Conservation (phyloP, 257 asterid species). For the Plantago elongata region DNA sequence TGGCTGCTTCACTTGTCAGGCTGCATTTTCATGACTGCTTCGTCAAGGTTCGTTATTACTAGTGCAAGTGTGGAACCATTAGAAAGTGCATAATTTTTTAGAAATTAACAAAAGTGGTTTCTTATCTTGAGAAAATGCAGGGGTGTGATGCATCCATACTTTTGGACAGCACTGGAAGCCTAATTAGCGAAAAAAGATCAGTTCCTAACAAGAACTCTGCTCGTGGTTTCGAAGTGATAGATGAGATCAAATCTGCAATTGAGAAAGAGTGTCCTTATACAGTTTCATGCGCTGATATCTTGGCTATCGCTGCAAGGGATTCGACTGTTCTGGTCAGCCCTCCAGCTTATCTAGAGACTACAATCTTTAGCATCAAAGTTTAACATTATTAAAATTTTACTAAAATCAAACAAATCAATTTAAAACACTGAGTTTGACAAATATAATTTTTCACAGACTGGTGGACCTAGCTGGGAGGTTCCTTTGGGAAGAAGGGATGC, state of each 20-base stretch:
- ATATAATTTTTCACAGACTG: constrained; percentile 33
- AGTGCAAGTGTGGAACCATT: too few species aligned
- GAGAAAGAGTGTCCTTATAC: constrained; percentile 77
- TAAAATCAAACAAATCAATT: background rate
- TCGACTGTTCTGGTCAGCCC: constrained; percentile 63
- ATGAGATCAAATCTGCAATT: constrained; percentile 73
- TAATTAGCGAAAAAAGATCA: constrained; percentile 62
- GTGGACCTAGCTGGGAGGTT: constrained; percentile 86
- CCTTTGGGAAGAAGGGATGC: constrained; percentile 91
- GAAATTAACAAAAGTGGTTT: background rate
- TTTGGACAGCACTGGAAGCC: constrained; percentile 50
- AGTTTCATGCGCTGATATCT: constrained; percentile 84
- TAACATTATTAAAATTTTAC: background rate
- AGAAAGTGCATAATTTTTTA: too few species aligned
- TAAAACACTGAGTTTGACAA: background rate
- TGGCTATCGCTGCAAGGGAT: constrained; percentile 85
- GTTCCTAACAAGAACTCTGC: constrained; percentile 73
- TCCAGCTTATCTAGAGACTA: background rate
- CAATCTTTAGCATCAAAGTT: too few species aligned
- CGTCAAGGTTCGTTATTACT: constrained; percentile 51
- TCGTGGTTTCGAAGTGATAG: constrained; percentile 86
- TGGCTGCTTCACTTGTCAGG: constrained; percentile 90
- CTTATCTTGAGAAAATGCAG: constrained; percentile 28
- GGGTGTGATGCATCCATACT: constrained; percentile 94
- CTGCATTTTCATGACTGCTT: constrained; percentile 96